Conservation (phyloP, 2,329 filamentous ascomycete species). For the Emericellopsis cladophorae region DNA sequence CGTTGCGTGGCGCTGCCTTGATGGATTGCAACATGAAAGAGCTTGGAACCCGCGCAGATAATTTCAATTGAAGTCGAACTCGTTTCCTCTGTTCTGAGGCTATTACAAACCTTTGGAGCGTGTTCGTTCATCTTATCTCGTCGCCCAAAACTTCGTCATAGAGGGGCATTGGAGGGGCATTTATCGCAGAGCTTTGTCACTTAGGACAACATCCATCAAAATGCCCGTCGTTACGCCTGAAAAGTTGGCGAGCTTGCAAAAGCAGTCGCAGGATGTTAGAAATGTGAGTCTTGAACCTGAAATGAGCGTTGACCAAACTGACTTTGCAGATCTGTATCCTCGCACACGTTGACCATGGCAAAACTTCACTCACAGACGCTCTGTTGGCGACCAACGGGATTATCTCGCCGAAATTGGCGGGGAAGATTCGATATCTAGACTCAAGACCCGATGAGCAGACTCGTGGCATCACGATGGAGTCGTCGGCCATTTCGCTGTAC, state of each 20-base stretch:
- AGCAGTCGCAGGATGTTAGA: conserved; percentile 75
- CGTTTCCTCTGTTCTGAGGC: background rate
- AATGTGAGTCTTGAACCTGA: conserved; percentile 53
- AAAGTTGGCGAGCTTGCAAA: conserved; percentile 81
- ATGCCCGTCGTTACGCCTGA: conserved; percentile 93
- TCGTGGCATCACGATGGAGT: conserved; percentile 99
- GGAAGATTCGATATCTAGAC: conserved; percentile 96
- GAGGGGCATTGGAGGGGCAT: too few relatives aligned
- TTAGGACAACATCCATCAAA: conserved; percentile 9
- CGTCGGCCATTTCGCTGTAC: conserved; percentile 90
- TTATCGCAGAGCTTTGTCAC: too few relatives aligned
- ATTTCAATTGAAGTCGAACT: too few relatives aligned
- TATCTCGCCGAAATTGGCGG: conserved; percentile 92
- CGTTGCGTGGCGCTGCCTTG: too few relatives aligned
- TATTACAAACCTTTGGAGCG: too few relatives aligned
- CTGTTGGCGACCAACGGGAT: conserved; percentile 98
- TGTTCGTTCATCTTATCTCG: too few relatives aligned
- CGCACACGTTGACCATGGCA: conserved; percentile 95
- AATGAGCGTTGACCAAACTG: background rate
- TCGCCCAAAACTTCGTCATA: background rate
- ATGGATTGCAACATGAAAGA: too few relatives aligned
- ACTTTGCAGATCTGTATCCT: conserved; percentile 71
- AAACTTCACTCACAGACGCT: conserved; percentile 92
- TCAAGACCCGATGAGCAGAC: conserved; percentile 92
- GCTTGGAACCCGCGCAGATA: too few relatives aligned